Conservation (phyloP, 2,329 filamentous ascomycete species). For the Bretziella fagacearum region DNA sequence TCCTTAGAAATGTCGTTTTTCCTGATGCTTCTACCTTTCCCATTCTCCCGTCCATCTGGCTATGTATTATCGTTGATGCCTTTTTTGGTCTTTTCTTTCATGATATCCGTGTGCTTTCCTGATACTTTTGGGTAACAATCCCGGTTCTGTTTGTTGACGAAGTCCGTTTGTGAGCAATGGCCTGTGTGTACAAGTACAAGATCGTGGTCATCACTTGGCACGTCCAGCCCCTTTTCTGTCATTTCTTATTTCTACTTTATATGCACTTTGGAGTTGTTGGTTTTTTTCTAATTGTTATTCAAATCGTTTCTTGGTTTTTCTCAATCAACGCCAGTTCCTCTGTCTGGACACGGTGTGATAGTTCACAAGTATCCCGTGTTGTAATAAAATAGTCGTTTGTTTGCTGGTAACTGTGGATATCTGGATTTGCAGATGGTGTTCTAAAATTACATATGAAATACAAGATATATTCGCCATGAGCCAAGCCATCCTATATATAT, state of each 20-base stretch:
- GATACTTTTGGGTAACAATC: too few species aligned
- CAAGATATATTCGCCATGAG: too few species aligned
- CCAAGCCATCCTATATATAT: too few species aligned
- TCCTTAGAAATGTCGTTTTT: constrained; percentile 15
- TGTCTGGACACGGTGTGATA: not conserved
- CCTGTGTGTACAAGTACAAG: too few species aligned
- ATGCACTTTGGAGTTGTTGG: constrained; percentile 16
- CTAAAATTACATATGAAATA: not conserved
- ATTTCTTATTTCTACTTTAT: constrained; percentile 16
- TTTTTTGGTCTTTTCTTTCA: too few species aligned
- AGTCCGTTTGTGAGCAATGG: too few species aligned
- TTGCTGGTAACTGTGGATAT: not conserved
- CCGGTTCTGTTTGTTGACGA: too few species aligned
- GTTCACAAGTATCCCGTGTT: not conserved
- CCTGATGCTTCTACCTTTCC: not conserved
- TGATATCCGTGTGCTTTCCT: too few species aligned
- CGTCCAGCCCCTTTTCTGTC: constrained; percentile 13
- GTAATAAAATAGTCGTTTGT: too few species aligned
- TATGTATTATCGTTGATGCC: too few species aligned
- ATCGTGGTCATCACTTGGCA: constrained; percentile 5
- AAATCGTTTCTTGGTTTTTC: not conserved
- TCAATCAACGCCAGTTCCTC: not conserved
- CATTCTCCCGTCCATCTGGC: not conserved
- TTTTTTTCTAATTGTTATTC: not conserved
- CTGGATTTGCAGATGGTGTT: not conserved